Conservation (phyloP, 2,329 filamentous ascomycete species). For the Penicillium olsonii region DNA sequence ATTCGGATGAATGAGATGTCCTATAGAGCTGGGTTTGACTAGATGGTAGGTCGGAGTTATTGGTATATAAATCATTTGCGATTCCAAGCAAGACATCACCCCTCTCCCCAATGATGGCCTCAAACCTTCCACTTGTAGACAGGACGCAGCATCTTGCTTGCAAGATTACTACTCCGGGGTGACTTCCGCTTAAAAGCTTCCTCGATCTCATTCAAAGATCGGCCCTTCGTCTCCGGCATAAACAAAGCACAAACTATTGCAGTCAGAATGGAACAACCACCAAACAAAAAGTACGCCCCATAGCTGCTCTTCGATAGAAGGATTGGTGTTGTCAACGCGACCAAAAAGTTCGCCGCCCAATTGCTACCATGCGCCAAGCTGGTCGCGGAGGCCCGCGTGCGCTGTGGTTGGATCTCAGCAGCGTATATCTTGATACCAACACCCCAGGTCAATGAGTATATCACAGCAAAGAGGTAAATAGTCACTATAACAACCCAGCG, state of each 20-base stretch:
- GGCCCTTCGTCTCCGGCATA: constrained; percentile 56
- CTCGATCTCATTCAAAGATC: constrained; percentile 53
- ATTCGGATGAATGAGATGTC: not conserved
- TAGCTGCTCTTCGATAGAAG: constrained; percentile 45
- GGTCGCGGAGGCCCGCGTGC: constrained; percentile 57
- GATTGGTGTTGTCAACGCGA: constrained; percentile 48
- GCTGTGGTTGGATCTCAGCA: constrained; percentile 58
- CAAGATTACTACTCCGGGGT: not conserved
- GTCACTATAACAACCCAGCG: constrained; percentile 29
- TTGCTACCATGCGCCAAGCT: constrained; percentile 55
- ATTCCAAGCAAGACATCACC: too few relatives aligned
- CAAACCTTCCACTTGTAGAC: not conserved
- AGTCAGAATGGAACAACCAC: constrained; percentile 41
- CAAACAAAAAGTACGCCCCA: constrained; percentile 51
- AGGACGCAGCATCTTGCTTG: constrained; percentile 1
- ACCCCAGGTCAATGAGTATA: constrained; percentile 50
- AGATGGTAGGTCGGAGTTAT: not conserved
- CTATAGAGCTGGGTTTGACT: not conserved
- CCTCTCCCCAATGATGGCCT: too few relatives aligned
- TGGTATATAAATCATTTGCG: not conserved
- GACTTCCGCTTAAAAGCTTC: constrained; percentile 43
- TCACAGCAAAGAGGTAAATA: constrained; percentile 24
- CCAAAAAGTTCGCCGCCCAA: constrained; percentile 49
- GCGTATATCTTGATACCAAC: constrained; percentile 59
- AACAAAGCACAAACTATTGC: constrained; percentile 41